Conservation (phyloP, 768 basidiomycete genomes). For the Suillus tomentosus region DNA sequence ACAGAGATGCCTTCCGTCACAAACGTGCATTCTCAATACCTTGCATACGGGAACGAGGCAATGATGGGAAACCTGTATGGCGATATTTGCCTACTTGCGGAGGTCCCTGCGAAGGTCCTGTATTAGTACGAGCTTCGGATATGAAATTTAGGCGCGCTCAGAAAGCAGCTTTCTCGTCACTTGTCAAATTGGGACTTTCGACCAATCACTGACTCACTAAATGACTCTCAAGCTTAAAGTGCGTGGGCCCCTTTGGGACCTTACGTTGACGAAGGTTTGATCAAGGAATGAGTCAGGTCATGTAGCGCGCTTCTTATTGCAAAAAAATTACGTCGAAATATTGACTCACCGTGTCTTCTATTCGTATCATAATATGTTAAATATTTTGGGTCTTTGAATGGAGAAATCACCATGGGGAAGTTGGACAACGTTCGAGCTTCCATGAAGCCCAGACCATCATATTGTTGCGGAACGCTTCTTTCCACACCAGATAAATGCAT, state of each 20-base stretch:
- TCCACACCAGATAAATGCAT: not conserved
- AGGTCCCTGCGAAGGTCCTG: not conserved
- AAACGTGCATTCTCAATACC: conserved; percentile 10
- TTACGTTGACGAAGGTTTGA: conserved; percentile 4
- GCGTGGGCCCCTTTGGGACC: not conserved
- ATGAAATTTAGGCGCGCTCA: not conserved
- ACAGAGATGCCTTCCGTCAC: conserved; percentile 16
- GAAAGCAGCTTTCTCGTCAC: not conserved
- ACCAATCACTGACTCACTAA: not conserved
- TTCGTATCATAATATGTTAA: not conserved
- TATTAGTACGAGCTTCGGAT: not conserved
- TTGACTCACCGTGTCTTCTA: conserved; percentile 5
- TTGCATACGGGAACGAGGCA: conserved; percentile 24
- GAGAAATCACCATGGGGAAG: conserved; percentile 2
- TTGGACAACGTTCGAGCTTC: conserved; percentile 10
- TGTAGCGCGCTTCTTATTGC: not conserved
- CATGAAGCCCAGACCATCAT: conserved; percentile 8
- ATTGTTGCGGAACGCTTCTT: conserved; percentile 5
- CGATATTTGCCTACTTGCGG: conserved; percentile 18
- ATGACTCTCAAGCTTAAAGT: not conserved
- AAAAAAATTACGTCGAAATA: not conserved
- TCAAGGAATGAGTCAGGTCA: conserved; percentile 1
- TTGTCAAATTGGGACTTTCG: not conserved
- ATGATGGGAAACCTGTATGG: conserved; percentile 21
- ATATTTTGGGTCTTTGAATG: not conserved